These are phyloP conservation scores for Tetrahymena malaccensis DNA, from an alignment of 73 alveolate species.

Conservation along the genomic window DNA sequence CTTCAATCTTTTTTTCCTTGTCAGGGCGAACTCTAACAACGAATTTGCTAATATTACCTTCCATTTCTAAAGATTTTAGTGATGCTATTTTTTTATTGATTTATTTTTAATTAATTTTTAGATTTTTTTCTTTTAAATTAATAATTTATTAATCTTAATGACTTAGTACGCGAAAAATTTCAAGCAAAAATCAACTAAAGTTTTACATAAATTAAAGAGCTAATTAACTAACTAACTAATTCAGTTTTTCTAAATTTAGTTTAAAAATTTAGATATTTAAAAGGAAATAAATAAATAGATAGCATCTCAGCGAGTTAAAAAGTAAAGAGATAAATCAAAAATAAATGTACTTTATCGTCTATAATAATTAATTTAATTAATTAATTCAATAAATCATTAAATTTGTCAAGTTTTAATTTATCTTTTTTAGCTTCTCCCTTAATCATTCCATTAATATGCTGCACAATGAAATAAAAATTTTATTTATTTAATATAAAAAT, in stretches of 20 bases:
- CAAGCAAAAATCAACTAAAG: not conserved
- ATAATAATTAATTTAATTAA: too few relatives aligned
- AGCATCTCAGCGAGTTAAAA: not conserved
- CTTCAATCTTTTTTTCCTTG: not conserved
- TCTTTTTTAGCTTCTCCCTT: not conserved
- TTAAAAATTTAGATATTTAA: not conserved
- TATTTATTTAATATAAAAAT: too few relatives aligned
- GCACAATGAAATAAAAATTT: too few relatives aligned
- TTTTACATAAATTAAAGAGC: not conserved
- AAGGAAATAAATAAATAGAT: too few relatives aligned
- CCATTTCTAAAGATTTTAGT: not conserved
- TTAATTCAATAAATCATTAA: not conserved
- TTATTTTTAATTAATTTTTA: not conserved
- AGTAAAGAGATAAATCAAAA: not conserved
- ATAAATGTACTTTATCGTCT: not conserved
- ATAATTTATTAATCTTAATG: not conserved
- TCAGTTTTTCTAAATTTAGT: not conserved
- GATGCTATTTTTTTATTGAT: not conserved
- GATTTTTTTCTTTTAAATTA: not conserved
- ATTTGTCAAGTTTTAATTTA: not conserved
- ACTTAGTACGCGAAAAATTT: not conserved
- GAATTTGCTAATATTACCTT: not conserved
- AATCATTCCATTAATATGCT: too few relatives aligned
- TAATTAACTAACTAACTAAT: not conserved
- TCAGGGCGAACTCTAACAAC: not conserved